Base-by-base conservation (phyloP, 2,329 filamentous ascomycete genomes). In the Orbilia javanica region DNA sequence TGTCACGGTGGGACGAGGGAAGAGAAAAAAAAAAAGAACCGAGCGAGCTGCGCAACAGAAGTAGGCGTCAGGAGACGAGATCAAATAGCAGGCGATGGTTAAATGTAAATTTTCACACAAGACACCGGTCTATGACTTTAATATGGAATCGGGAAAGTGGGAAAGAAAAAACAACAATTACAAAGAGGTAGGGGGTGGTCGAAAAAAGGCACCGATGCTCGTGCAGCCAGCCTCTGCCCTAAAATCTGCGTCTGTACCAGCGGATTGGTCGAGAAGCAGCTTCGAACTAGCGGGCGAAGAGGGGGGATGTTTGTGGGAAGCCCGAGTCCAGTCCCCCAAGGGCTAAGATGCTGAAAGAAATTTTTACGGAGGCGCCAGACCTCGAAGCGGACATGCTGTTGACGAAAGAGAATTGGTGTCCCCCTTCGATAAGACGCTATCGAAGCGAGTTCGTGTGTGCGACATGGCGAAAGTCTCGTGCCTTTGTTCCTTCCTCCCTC, bases 31-130 rank as follows among this genome's bases (percentile, higher is more conserved):
- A 52, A 53, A 57, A 39, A 15, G 57, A 55, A 64, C 53, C 69
- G 69, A 66, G 69, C 69, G 60, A 66, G 69, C 68, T 71, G 68
- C 68, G 29, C 66, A 65, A 72, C 31, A 71, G 67, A 64, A 71
- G 31, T 34, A 64, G 48, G 68, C 68, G 68, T 55, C 68, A 72
- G 68, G 68, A 72, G 57, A 64, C 67, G 68, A 72, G 68, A 64
- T 48, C 36, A 64, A 48, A 27, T 34, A 46, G 39, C 60, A 46
- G 36, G 42, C 60, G 60, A 64, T 46, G 60, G 42, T 64, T 48
- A 64, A 64, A 60, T 29, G 65, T 57, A 68, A 71, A 53, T 42
- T 71, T 71, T 39, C 66, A 70, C 55, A 71, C 67, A 44, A 63
- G 57, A 72, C 48, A 68, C 50, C 65, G 15, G 20, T 46, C 25